Base-by-base conservation (phyloP, 768 basidiomycete species). In the Chlorophyllum brunneum region DNA sequence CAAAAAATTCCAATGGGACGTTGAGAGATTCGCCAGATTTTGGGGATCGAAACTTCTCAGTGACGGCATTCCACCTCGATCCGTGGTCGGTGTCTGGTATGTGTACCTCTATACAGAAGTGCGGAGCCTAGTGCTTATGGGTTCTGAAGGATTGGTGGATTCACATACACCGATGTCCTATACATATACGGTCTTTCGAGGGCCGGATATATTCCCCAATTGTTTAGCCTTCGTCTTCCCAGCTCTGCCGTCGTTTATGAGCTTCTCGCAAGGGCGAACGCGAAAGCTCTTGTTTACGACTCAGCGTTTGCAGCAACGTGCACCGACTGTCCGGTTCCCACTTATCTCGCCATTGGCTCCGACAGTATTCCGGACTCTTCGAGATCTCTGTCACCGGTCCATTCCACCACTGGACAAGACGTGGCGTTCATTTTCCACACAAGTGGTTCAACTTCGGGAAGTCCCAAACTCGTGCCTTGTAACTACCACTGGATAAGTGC, bases 401-500 rank as follows among this genome's bases (percentile, higher is more conserved):
- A 6, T 30, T 40, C 50, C 40, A 22, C 41, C 50, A 43, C 40
- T 11, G 50, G 34, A 20, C 40, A 37, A n/a, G 81, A 84, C 48
- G 66, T 72, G 24, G 75, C 78, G 43, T 82, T 89, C 71, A 71
- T 88, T 48, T 90, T 88, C 73, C 88, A 88, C 64, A 89, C 88
- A 6, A 85, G 83, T 54, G 88, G 88, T 18, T 89, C 87, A 36
- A 90, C 88, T 4, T 89, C 86, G n/a, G 88, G 87, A 41, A 85
- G 80, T 59, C 88, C 88, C 1, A 90, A 88, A 61, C 81, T 90
- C 24, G 84, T 91, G 0, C 85, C 81, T 13, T 84, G 85, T 67
- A 85, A 70, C 60, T 81, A 79, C 58, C 75, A 68, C 22, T 90
- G 88, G 88, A 56, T 91, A 26, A 67, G 78, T 56, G 65, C 77